Conservation (phyloP, 441 rosid genomes). For the Euphorbia schlechtendalii region DNA sequence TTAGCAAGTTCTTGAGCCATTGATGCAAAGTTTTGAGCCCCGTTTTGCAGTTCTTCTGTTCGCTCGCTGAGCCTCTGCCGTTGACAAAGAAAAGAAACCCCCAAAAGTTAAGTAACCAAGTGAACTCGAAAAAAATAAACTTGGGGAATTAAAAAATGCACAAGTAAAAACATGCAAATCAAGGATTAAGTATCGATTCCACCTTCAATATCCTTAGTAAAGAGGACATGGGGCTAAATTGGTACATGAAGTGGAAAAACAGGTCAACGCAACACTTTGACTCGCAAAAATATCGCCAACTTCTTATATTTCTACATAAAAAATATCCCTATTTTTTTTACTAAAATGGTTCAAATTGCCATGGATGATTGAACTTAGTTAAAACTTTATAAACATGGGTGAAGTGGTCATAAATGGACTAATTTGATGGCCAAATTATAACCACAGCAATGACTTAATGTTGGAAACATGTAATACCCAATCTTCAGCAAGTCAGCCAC, state of each 20-base stretch:
- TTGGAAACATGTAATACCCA: background rate
- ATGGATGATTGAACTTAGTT: too few relatives aligned
- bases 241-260: too few relatives aligned
- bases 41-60: constrained; percentile 70
- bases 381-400: too few relatives aligned
- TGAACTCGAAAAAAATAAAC: background rate
- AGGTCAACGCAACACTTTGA: too few relatives aligned
- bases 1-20: constrained; percentile 76
- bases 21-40: constrained; percentile 74
- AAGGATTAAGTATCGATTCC: background rate
- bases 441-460: too few relatives aligned
- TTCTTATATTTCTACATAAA: too few relatives aligned
- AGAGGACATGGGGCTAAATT: too few relatives aligned
- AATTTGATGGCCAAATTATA: too few relatives aligned
- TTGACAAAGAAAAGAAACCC: constrained; percentile 3
- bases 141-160: background rate
- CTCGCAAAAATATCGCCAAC: too few relatives aligned
- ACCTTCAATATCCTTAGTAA: background rate
- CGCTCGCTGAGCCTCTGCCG: constrained; percentile 57
- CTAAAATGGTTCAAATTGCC: too few relatives aligned
- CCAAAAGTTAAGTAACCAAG: background rate
- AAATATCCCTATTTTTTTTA: too few relatives aligned
- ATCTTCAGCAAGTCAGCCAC: background rate
- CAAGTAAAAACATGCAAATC: background rate
- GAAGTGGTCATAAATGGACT: too few relatives aligned